phyloP scores from a whole-genome alignment of 2,329 filamentous ascomycete genomes.

The Myriosclerotinia curreyana region DNA sequence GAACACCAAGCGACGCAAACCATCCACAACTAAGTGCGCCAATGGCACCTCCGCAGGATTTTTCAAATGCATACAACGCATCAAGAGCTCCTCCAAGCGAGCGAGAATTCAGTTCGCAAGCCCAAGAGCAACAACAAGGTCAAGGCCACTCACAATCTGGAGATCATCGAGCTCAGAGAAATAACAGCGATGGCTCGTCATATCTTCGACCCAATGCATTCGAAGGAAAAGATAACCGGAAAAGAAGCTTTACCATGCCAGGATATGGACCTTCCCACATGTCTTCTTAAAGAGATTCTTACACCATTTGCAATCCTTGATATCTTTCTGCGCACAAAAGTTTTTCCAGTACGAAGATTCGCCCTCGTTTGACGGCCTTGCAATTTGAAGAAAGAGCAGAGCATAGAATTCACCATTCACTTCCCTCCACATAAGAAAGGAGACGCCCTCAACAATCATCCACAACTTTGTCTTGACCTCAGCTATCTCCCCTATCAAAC shows the following conservation, averaged over 20 bases:
- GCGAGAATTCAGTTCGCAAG: constrained; percentile 27
- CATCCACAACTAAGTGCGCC: constrained; percentile 53
- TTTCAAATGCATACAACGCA: constrained; percentile 39
- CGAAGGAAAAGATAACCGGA: constrained; percentile 35
- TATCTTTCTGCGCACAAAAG: neutral
- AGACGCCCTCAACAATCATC: neutral
- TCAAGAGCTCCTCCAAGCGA: constrained; percentile 30
- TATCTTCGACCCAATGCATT: constrained; percentile 33
- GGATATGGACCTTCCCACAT: constrained; percentile 24
- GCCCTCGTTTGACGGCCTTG: neutral
- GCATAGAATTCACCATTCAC: constrained; percentile 1
- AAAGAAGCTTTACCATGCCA: constrained; percentile 36
- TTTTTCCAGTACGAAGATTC: constrained; percentile 1
- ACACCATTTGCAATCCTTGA: neutral
- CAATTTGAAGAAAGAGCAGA: constrained; percentile 2
- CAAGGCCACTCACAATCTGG: constrained; percentile 26
- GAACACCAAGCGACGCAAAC: constrained; percentile 43
- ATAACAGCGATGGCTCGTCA: constrained; percentile 31
- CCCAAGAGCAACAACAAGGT: constrained; percentile 30
- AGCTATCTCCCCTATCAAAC: neutral
- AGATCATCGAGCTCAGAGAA: constrained; percentile 24
- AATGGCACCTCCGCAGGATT: constrained; percentile 52
- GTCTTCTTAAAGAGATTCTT: constrained; percentile 2
- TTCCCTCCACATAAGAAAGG: neutral
- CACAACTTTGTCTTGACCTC: too few relatives aligned